Conservation (phyloP, 352 stramenopile genomes). For the Peronospora belbahrii region DNA sequence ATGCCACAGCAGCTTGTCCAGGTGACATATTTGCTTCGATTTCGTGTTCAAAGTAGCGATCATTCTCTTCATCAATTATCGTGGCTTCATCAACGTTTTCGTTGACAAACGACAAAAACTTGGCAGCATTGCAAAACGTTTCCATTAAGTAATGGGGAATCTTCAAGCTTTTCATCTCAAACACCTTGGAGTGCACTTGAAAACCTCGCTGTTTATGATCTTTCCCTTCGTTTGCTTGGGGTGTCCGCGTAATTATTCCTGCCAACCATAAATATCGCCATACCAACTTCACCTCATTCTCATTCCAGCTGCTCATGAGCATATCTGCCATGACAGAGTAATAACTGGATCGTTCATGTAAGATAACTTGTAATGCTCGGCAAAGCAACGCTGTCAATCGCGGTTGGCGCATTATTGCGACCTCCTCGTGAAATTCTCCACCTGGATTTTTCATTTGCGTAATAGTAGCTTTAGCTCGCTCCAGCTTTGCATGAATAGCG, state of each 20-base stretch:
- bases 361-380: constrained; percentile 72
- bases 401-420: constrained; percentile 45
- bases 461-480: constrained; percentile 49
- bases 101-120: constrained; percentile 64
- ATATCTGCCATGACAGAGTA: constrained; percentile 63
- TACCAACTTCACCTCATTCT: constrained; percentile 73
- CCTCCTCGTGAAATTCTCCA: constrained; percentile 65
- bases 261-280: constrained; percentile 79
- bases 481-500: constrained; percentile 49
- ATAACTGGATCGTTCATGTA: constrained; percentile 68
- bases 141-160: constrained; percentile 58
- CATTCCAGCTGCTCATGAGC: constrained; percentile 63
- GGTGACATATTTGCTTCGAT: constrained; percentile 42
- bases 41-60: constrained; percentile 53
- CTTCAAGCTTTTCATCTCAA: constrained; percentile 63
- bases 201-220: constrained; percentile 66
- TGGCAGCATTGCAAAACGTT: constrained; percentile 62
- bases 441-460: constrained; percentile 64
- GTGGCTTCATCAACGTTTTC: constrained; percentile 59
- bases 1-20: constrained; percentile 41
- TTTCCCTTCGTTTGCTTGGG: constrained; percentile 33
- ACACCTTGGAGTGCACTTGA: constrained; percentile 58
- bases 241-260: constrained; percentile 60
- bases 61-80: constrained; percentile 26
- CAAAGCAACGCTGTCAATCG: constrained; percentile 53